phyloP scores from a whole-genome alignment of 2,329 filamentous ascomycete genomes.

The Lithohypha guttulata region DNA sequence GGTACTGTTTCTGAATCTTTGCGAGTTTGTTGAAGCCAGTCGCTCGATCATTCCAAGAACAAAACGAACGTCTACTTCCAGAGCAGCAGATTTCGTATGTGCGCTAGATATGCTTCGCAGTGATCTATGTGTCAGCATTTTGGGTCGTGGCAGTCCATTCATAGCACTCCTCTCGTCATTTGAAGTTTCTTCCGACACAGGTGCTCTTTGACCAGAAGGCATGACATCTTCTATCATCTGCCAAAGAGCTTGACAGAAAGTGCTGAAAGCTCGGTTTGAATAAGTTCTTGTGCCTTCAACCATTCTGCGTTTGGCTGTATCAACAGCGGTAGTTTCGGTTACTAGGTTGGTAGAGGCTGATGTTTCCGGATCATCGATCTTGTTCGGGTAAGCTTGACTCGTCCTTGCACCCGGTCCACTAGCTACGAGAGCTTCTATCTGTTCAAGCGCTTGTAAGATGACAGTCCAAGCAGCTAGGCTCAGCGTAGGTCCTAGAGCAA shows the following conservation, averaged over 20 bases:
- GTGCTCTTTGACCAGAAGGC: neutral
- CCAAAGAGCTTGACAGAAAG: constrained; percentile 67
- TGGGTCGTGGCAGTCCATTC: no score
- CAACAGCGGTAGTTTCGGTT: constrained; percentile 74
- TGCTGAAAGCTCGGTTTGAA: constrained; percentile 67
- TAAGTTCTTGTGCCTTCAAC: constrained; percentile 91
- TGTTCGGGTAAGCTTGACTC: neutral
- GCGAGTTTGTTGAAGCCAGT: constrained; percentile 61
- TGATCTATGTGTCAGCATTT: constrained; percentile 35
- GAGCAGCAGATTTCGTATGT: constrained; percentile 31
- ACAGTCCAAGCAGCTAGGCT: constrained; percentile 73
- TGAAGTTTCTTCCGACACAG: constrained; percentile 22
- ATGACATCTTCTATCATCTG: constrained; percentile 44
- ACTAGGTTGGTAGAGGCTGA: constrained; percentile 52
- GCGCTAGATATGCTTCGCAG: constrained; percentile 32
- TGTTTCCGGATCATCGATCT: constrained; percentile 10
- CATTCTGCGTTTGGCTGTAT: constrained; percentile 72
- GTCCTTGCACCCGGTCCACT: constrained; percentile 24
- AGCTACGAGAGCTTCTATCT: constrained; percentile 79
- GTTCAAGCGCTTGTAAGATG: constrained; percentile 79
- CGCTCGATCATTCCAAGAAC: constrained; percentile 65
- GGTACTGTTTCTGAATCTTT: constrained; percentile 58
- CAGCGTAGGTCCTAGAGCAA: constrained; percentile 81
- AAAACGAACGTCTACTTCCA: constrained; percentile 37
- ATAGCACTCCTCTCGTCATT: no score